Conservation (phyloP, 768 basidiomycete species). For the Calocybe gangraenosa region DNA sequence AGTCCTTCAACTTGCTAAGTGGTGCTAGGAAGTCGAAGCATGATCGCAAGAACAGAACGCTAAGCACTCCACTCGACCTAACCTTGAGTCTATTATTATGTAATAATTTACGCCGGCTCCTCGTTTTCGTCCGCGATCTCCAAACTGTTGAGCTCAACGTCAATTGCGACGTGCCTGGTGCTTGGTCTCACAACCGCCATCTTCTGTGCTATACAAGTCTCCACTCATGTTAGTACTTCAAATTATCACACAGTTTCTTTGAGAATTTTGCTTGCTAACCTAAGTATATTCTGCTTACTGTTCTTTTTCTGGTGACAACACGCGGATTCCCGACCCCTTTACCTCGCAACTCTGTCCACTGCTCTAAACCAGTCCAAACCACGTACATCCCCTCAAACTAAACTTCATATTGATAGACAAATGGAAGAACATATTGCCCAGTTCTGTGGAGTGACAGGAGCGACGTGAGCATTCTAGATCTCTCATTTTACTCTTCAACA, state of each 20-base stretch:
- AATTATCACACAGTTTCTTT: neutral
- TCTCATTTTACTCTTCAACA: slow-evolving; percentile 19
- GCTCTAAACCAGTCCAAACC: slow-evolving; percentile 8
- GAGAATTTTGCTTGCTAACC: slow-evolving; percentile 1
- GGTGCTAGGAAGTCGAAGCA: no score
- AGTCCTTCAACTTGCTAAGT: no score
- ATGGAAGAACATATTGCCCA: slow-evolving; percentile 49
- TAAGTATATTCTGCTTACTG: no score
- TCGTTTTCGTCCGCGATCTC: slow-evolving; percentile 3
- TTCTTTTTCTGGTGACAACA: no score
- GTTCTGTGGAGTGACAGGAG: slow-evolving; percentile 65
- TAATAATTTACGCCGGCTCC: no score
- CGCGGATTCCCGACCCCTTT: slow-evolving; percentile 1
- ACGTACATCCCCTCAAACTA: slow-evolving; percentile 1
- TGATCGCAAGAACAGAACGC: no score
- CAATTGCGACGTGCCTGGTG: slow-evolving; percentile 4
- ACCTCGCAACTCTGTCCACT: slow-evolving; percentile 5
- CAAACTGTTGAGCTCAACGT: slow-evolving; percentile 13
- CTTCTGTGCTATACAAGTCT: slow-evolving; percentile 1
- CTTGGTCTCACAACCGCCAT: slow-evolving; percentile 4
- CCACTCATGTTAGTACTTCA: slow-evolving; percentile 12
- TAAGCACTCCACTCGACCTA: no score
- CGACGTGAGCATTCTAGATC: slow-evolving; percentile 48
- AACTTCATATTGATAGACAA: slow-evolving; percentile 35
- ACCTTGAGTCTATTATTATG: no score